These are phyloP conservation scores for Astrothelium subdiscretum DNA, from an alignment of 495 filamentous ascomycete genomes.

Conservation along the genomic window DNA sequence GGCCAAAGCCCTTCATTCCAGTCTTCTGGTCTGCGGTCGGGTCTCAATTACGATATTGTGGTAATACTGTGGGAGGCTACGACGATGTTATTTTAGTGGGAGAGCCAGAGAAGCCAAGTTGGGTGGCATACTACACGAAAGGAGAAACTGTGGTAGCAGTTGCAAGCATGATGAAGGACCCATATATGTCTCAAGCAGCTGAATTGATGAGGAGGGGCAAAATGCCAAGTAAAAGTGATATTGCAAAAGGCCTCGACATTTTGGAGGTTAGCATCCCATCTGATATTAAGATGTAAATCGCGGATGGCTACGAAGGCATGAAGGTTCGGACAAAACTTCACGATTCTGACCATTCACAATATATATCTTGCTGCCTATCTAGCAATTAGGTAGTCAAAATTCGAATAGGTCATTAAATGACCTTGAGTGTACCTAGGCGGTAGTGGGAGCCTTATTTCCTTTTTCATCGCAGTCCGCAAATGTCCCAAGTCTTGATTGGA, in stretches of 20 bases:
- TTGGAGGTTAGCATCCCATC: constrained; percentile 46
- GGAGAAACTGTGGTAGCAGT: constrained; percentile 87
- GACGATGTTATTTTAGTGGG: constrained; percentile 75
- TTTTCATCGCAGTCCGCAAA: too few species aligned
- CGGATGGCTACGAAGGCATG: not conserved
- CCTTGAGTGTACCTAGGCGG: too few species aligned
- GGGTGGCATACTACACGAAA: constrained; percentile 77
- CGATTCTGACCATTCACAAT: not conserved
- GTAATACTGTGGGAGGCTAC: constrained; percentile 66
- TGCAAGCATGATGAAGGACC: constrained; percentile 82
- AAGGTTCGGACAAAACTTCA: not conserved
- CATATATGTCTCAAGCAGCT: constrained; percentile 66
- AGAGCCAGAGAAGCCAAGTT: constrained; percentile 68
- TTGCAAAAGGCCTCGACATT: constrained; percentile 64
- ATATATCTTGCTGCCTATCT: too few species aligned
- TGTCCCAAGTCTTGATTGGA: too few species aligned
- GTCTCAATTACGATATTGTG: constrained; percentile 81
- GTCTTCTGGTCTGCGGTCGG: constrained; percentile 95
- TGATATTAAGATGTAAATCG: constrained; percentile 36
- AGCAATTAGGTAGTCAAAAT: too few species aligned
- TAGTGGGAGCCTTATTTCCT: too few species aligned
- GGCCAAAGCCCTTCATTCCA: constrained; percentile 68
- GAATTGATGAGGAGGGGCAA: constrained; percentile 74
- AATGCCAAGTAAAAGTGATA: constrained; percentile 73
- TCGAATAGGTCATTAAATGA: too few species aligned